A percentile compares a stretch with the other conserved stretches of the same genome.
These are phyloP conservation scores for Fusarium nanum DNA, from an alignment of 2,329 filamentous ascomycete species.

Conservation along the genomic window DNA sequence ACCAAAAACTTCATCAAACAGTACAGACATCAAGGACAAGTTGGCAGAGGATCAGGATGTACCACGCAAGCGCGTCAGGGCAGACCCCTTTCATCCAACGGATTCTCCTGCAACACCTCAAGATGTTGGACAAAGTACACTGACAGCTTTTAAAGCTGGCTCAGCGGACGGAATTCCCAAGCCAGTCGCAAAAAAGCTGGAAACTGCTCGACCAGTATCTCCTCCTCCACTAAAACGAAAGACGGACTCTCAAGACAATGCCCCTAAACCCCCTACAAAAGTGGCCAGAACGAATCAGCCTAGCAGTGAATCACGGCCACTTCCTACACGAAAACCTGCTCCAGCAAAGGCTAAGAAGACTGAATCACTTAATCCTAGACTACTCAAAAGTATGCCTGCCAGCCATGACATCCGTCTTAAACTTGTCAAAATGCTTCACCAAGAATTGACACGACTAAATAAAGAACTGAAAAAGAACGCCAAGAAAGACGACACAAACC, in stretches of 20 bases:
- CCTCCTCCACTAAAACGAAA: conserved; percentile 51
- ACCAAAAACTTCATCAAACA: background rate
- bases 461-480: conserved; percentile 65
- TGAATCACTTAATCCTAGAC: conserved; percentile 75
- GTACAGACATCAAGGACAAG: conserved; percentile 10
- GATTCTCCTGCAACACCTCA: conserved; percentile 17
- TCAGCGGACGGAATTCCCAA: conserved; percentile 5
- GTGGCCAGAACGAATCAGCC: conserved; percentile 10
- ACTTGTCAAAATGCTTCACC: conserved; percentile 72
- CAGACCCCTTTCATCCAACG: conserved; percentile 31
- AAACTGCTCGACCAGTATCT: conserved; percentile 49
- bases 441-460: conserved; percentile 75
- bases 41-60: conserved; percentile 44
- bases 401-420: conserved; percentile 66
- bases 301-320: conserved; percentile 33
- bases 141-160: conserved; percentile 11
- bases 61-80: conserved; percentile 49
- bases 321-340: conserved; percentile 29
- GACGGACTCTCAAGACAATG: conserved; percentile 13
- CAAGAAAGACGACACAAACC: conserved; percentile 60
- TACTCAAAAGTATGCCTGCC: conserved; percentile 69
- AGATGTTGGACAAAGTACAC: conserved; percentile 7
- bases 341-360: conserved; percentile 44
- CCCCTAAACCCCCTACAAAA: conserved; percentile 14
- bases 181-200: conserved; percentile 24